phyloP scores from a whole-genome alignment of 2,329 filamentous ascomycete genomes.

The Botrytis aclada region DNA sequence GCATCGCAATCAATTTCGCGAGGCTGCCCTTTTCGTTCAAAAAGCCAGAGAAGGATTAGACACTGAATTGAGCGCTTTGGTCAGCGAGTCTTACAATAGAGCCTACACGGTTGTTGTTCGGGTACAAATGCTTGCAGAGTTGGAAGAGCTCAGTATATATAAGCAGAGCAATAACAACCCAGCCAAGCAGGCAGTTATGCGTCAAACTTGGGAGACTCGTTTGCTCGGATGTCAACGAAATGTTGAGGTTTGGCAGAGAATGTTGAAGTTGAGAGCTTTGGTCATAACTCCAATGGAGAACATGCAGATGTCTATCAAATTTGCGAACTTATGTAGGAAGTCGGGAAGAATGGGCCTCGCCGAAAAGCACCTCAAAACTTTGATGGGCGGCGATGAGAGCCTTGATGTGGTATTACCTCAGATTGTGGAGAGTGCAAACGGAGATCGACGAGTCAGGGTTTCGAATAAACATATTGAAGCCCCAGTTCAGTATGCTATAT shows the following conservation, averaged over 20 bases:
- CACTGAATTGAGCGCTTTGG: constrained; percentile 88
- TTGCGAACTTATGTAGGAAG: constrained; percentile 96
- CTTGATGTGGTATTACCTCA: constrained; percentile 59
- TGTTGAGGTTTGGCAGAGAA: constrained; percentile 96
- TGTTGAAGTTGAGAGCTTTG: constrained; percentile 89
- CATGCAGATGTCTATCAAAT: constrained; percentile 99
- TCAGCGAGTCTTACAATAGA: constrained; percentile 98
- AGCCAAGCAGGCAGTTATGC: constrained; percentile 86
- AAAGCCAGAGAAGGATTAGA: constrained; percentile 91
- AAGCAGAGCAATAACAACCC: constrained; percentile 80
- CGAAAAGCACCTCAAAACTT: constrained; percentile 87
- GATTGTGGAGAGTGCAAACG: constrained; percentile 33
- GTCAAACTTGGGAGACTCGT: constrained; percentile 91
- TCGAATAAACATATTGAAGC: constrained; percentile 44
- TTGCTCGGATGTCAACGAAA: constrained; percentile 94
- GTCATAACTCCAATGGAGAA: constrained; percentile 92
- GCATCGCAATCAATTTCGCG: constrained; percentile 92
- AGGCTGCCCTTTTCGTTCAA: constrained; percentile 84
- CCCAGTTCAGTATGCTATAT: constrained; percentile 90
- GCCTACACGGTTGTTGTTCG: constrained; percentile 98
- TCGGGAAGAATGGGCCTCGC: constrained; percentile 91
- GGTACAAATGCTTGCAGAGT: constrained; percentile 97
- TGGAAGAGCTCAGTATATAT: constrained; percentile 97
- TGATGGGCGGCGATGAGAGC: constrained; percentile 71
- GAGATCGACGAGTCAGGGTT: constrained; percentile 25